phyloP scores from a whole-genome alignment of 306 rosid species.

The Cajanus cajan region DNA sequence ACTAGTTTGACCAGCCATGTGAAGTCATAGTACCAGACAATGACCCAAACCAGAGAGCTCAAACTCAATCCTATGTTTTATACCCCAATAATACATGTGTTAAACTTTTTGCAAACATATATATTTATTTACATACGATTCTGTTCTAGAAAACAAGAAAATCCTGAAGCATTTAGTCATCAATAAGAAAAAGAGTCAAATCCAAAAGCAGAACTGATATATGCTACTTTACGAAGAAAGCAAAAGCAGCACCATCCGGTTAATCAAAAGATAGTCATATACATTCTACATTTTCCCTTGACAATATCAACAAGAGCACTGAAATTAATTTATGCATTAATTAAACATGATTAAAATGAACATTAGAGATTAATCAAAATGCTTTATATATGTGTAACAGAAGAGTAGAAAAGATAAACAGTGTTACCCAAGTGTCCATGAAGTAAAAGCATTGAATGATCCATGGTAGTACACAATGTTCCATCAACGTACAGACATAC shows the following conservation, averaged over 20 bases:
- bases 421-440: conserved; percentile 25
- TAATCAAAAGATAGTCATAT: background rate
- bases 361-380: background rate
- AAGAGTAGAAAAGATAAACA: conserved; percentile 16
- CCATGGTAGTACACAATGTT: conserved; percentile 26
- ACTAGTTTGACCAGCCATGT: background rate
- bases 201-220: background rate
- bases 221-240: background rate
- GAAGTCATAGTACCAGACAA: background rate
- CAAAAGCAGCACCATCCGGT: background rate
- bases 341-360: background rate
- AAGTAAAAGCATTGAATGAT: conserved; percentile 35
- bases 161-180: background rate
- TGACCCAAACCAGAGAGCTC: background rate
- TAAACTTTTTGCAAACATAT: background rate
- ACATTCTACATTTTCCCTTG: background rate
- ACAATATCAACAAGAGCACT: background rate
- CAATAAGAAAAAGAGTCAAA: background rate
- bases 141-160: background rate
- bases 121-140: too few species aligned
- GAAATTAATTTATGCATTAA: background rate
- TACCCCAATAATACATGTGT: background rate
- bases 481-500: conserved; percentile 44
- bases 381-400: background rate
- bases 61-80: background rate